Evolutionary conservation across 306 rosid genomes (phyloP).

Genomic region (Geum urbanum): DNA sequence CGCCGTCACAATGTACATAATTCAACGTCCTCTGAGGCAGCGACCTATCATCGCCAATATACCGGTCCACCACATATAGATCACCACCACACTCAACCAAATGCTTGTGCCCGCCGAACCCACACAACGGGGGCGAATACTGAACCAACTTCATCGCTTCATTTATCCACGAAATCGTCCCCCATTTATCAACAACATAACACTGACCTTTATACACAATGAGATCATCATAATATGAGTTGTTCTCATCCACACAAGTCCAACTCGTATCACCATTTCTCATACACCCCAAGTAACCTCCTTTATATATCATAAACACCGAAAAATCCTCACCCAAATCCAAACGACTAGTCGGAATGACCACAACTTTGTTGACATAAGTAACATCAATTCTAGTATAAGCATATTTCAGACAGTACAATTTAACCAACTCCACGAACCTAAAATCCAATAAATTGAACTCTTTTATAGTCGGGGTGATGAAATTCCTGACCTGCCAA

Average conservation of each 20-base stretch:
- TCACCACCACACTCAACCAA: constrained; percentile 56
- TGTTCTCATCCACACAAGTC: constrained; percentile 37
- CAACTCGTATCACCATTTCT: constrained; percentile 40
- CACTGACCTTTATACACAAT: constrained; percentile 48
- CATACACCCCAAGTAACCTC: constrained; percentile 45
- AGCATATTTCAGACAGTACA: constrained; percentile 21
- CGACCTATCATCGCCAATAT: constrained; percentile 2
- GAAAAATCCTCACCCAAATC: background rate
- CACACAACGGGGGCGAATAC: constrained; percentile 55
- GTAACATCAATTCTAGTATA: background rate
- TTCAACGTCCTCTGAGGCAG: background rate
- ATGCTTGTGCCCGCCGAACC: constrained; percentile 55
- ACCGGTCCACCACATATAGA: constrained; percentile 52
- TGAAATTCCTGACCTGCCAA: constrained; percentile 16
- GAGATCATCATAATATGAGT: constrained; percentile 53
- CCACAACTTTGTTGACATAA: constrained; percentile 23
- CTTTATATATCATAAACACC: constrained; percentile 11
- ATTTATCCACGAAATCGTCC: constrained; percentile 61
- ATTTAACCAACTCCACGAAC: constrained; percentile 33
- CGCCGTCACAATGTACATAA: background rate
- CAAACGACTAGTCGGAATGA: background rate
- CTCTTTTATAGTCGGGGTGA: background rate
- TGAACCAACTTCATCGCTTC: constrained; percentile 40
- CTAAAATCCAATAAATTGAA: constrained; percentile 31
- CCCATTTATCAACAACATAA: constrained; percentile 65